Evolutionary conservation across 257 asterid species (phyloP), one percentile per base, ranked within the genome.

Genomic region (Datura wrightii): DNA sequence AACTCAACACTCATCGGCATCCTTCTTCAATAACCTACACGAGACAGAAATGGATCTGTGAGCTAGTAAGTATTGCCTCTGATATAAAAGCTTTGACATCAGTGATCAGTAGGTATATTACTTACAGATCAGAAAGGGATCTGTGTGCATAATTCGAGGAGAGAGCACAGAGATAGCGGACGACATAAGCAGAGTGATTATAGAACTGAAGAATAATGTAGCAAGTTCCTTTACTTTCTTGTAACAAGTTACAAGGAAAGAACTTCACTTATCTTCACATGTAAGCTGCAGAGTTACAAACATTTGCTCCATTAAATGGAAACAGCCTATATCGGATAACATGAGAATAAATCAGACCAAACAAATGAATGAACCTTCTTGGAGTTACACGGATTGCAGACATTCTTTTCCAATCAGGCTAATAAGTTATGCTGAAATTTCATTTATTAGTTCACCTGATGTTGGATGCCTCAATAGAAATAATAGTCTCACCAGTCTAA

Each of bases 21-120:
- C 81, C 81, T 48, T 48, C 59, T 48, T 13, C 81, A 76, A 74
- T 10, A 50, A 76, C 44, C 80, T 76, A 76, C 59, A 76, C 6
- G 24, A 31, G 81, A 13, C 60, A 24, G 24, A 24, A 7, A 74
- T 14, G 24, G 6, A 74, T 19, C 37, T 50, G 39, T 46, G 80
- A 50, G 82, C 59, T n/a, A 76, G 15, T 31, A 31, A 70, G 62
- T 6, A 52, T 52, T 50, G 44, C 7, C 50, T 76, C 41, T 50
- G 15, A 52, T 31, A 76, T 10, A 13, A 76, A 14, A 76, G 62
- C 63, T 52, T 72, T 50, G 24, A 13, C 41, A 13, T 34, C 3
- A 1, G 31, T 31, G 13, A 19, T 50, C 46, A 31, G 62, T 50
- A 50, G 8, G 62, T 8, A 31, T 13, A 48, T 50, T 50, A 13